Base-by-base conservation (phyloP, 1,284 basidiomycete species). In the Puccinia coronata region DNA sequence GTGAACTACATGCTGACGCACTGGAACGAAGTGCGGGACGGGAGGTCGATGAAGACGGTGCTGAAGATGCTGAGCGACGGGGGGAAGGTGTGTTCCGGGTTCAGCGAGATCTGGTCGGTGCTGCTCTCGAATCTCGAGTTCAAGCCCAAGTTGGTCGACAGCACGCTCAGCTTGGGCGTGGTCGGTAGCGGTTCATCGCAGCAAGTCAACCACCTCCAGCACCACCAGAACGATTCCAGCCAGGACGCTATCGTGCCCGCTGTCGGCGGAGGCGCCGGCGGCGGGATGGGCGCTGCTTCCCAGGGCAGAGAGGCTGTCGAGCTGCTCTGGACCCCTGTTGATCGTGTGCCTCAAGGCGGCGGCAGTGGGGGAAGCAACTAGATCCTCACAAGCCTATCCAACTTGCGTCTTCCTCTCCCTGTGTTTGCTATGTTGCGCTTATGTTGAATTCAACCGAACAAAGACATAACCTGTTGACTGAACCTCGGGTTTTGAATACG, bases 1-100 rank as follows among this genome's bases (percentile, higher is more conserved):
- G 80, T 83, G 12, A 82, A 77, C 3, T 84, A 82, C 53, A 74
- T 84, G 25, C 79, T 84, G 39, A 81, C 82, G 23, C 72, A 82
- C 51, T 84, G 83, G 83, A 69, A 81, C 28, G 75, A 77, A 77
- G 47, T 77, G 11, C 57, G 75, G 51, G 75, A 77, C 36, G 39
- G 57, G n/a, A 47, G 61, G 31, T 65, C 75, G 34, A 43, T 77
- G n/a, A 65, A 67, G n/a, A 77, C 61, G 49, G 75, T 77, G 4
- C 53, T 77, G 43, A 67, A 63, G 61, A 43, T 77, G 47, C 31
- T 77, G 43, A 71, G 69, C 69, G 69, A 71, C n/a, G 69, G 69
- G 5, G 69, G 69, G 12, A 71, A 71, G 53, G 69, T 71, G 23
- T 71, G 69, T 31, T 61, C 75, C 65, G 47, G 47, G 31, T 77